These are phyloP conservation scores for Penicillium digitatum DNA, from an alignment of 2,329 filamentous ascomycete species.

Conservation along the genomic window DNA sequence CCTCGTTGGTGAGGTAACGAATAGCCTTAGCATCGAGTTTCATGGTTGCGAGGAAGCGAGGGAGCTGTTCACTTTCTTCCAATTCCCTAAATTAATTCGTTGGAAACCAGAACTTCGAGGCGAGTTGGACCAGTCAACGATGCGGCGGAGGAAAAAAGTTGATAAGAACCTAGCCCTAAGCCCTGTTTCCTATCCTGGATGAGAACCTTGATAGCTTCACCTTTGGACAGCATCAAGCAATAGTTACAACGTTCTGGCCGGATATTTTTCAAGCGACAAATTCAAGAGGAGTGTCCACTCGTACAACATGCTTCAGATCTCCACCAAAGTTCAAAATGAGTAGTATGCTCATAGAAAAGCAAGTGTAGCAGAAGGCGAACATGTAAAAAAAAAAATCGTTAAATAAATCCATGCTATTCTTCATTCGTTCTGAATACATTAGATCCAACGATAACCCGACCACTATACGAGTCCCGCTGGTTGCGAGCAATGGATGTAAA, in stretches of 20 bases:
- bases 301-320: background rate
- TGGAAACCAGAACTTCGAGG: background rate
- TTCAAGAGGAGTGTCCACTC: background rate
- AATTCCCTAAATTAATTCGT: background rate
- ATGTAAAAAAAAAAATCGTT: slow-evolving; percentile 14
- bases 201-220: slow-evolving; percentile 9
- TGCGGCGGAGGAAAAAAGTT: slow-evolving; percentile 30
- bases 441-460: slow-evolving; percentile 28
- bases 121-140: slow-evolving; percentile 5
- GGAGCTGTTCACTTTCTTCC: background rate
- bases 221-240: background rate
- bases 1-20: slow-evolving; percentile 85
- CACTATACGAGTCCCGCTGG: slow-evolving; percentile 17
- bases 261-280: background rate
- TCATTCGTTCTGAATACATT: slow-evolving; percentile 37
- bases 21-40: slow-evolving; percentile 92
- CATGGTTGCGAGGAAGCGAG: slow-evolving; percentile 54
- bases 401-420: slow-evolving; percentile 31
- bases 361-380: slow-evolving; percentile 1
- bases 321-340: background rate
- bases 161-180: slow-evolving; percentile 36
- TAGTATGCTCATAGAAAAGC: slow-evolving; percentile 10
- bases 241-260: background rate
- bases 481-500: slow-evolving; percentile 17
- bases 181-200: slow-evolving; percentile 36